phyloP scores from a whole-genome alignment of 495 filamentous ascomycete genomes.

The Penicillium robsamsonii region DNA sequence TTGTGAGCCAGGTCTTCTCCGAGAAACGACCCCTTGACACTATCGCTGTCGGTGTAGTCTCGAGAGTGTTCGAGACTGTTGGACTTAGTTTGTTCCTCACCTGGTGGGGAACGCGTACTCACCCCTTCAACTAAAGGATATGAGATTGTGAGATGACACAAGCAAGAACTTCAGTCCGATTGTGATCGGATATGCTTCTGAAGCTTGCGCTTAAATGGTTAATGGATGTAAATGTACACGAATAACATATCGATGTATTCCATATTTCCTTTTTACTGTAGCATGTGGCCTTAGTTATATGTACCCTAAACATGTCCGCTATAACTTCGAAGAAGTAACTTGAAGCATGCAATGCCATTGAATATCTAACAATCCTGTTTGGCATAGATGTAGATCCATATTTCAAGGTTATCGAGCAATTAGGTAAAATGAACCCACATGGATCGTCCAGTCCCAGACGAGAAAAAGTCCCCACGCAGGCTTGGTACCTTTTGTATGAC shows the following conservation, averaged over 20 bases:
- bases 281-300: background rate
- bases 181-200: background rate
- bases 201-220: background rate
- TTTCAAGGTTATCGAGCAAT: background rate
- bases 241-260: constrained; percentile 3
- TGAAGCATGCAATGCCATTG: too few relatives aligned
- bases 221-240: constrained; percentile 11
- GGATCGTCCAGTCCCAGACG: constrained; percentile 1
- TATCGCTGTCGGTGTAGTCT: constrained; percentile 77
- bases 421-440: constrained; percentile 6
- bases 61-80: constrained; percentile 87
- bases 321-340: too few relatives aligned
- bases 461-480: background rate
- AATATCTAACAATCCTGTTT: background rate
- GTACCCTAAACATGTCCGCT: too few relatives aligned
- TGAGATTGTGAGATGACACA: background rate
- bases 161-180: background rate
- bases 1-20: constrained; percentile 79
- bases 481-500: background rate
- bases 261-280: background rate
- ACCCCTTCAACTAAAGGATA: constrained; percentile 64
- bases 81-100: constrained; percentile 89
- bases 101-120: constrained; percentile 95
- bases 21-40: constrained; percentile 91
- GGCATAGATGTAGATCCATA: background rate